phyloP scores from a whole-genome alignment of 805 yeast genomes.

The Brettanomyces anomalus region DNA sequence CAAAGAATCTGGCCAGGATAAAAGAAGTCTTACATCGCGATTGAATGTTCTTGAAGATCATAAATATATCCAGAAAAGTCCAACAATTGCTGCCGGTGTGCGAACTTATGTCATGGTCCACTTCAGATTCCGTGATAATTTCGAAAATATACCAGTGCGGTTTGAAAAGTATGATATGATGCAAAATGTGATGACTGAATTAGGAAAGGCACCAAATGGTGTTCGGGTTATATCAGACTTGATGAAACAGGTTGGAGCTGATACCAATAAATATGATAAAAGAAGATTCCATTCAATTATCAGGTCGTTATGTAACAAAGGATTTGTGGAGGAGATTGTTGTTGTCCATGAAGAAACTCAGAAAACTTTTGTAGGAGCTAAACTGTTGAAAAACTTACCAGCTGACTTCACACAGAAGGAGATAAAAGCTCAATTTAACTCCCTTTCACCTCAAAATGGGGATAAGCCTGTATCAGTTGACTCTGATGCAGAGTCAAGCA shows the following conservation, averaged over 20 bases:
- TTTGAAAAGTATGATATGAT: conserved; percentile 15
- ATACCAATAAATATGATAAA: conserved; percentile 25
- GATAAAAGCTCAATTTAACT: conserved; percentile 3
- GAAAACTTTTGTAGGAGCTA: conserved; percentile 16
- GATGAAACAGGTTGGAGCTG: conserved; percentile 48
- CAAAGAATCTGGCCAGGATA: conserved; percentile 54
- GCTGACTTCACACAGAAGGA: conserved; percentile 4
- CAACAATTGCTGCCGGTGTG: conserved; percentile 34
- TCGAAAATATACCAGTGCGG: conserved; percentile 2
- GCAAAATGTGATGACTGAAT: conserved; percentile 33
- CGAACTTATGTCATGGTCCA: conserved; percentile 48
- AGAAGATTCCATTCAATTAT: conserved; percentile 35
- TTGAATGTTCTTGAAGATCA: conserved; percentile 43
- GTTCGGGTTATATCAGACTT: conserved; percentile 55
- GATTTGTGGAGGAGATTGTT: conserved; percentile 12
- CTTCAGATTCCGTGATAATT: conserved; percentile 27
- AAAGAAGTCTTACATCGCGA: conserved; percentile 59
- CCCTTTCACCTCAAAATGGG: conserved; percentile 12
- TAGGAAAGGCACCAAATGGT: conserved; percentile 50
- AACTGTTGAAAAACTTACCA: conserved; percentile 18
- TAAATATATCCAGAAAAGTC: conserved; percentile 35
- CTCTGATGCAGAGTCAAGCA: conserved; percentile 17
- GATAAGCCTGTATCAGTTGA: conserved; percentile 13
- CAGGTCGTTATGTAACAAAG: conserved; percentile 36
- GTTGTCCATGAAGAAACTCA: conserved; percentile 18